Percentiles rank a stretch among this genome's conserved stretches.
These are phyloP conservation scores for Tolypocladium inflatum DNA, from an alignment of 2,329 filamentous ascomycete species.

Conservation along the genomic window DNA sequence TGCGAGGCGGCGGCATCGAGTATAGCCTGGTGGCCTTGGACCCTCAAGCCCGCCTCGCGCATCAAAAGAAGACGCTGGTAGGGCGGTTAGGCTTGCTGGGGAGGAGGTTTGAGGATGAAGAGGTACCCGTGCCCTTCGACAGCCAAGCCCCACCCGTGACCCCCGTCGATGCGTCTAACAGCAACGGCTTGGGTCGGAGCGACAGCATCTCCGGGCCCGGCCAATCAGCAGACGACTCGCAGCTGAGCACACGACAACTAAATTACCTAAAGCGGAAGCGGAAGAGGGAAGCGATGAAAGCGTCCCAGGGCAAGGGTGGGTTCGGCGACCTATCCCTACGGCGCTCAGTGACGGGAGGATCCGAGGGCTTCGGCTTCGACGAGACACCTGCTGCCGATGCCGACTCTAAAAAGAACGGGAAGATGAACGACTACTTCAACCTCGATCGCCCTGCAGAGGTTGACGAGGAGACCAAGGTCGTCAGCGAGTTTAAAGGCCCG, in stretches of 20 bases:
- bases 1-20: slow-evolving; percentile 80
- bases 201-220: slow-evolving; percentile 28
- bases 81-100: slow-evolving; percentile 78
- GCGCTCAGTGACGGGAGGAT: slow-evolving; percentile 49
- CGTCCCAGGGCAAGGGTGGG: slow-evolving; percentile 74
- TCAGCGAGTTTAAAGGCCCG: slow-evolving; percentile 90
- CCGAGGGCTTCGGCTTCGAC: slow-evolving; percentile 48
- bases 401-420: slow-evolving; percentile 52
- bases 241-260: slow-evolving; percentile 83
- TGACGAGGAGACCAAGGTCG: slow-evolving; percentile 85
- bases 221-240: slow-evolving; percentile 50
- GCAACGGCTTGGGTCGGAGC: slow-evolving; percentile 19
- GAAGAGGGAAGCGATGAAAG: slow-evolving; percentile 80
- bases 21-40: slow-evolving; percentile 75
- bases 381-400: slow-evolving; percentile 44
- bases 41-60: slow-evolving; percentile 67
- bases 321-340: slow-evolving; percentile 78
- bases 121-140: slow-evolving; percentile 52
- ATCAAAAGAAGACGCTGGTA: slow-evolving; percentile 82
- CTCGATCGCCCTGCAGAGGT: slow-evolving; percentile 67
- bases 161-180: slow-evolving; percentile 30
- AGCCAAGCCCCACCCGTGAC: slow-evolving; percentile 29
- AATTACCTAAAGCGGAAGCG: slow-evolving; percentile 92
- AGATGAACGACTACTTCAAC: slow-evolving; percentile 78
- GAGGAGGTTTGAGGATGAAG: slow-evolving; percentile 75